phyloP scores from a whole-genome alignment of 768 basidiomycete genomes.

The Cystobasidiopsis lactophilus region DNA sequence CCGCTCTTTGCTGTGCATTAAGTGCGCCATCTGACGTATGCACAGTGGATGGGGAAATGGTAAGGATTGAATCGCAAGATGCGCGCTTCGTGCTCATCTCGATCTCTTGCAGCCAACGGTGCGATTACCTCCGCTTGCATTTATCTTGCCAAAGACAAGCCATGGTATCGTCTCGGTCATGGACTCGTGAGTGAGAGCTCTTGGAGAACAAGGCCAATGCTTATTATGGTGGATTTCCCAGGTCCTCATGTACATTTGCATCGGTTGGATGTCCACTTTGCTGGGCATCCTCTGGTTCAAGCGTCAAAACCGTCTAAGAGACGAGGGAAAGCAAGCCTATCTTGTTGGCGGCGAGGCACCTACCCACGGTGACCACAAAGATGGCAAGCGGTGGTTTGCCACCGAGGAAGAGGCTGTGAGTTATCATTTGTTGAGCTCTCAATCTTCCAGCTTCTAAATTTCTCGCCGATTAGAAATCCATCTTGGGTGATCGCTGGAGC shows the following conservation, averaged over 20 bases:
- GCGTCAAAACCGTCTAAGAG: not conserved
- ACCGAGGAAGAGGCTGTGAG: slow-evolving; percentile 17
- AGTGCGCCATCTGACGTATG: slow-evolving; percentile 48
- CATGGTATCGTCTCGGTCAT: slow-evolving; percentile 50
- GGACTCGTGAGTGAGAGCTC: too few relatives aligned
- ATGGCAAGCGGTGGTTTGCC: slow-evolving; percentile 30
- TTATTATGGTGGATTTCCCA: slow-evolving; percentile 18
- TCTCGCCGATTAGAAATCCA: slow-evolving; percentile 42
- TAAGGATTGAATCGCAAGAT: slow-evolving; percentile 33
- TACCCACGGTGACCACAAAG: slow-evolving; percentile 22
- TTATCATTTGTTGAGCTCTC: too few relatives aligned
- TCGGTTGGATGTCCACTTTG: slow-evolving; percentile 29
- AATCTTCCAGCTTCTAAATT: too few relatives aligned
- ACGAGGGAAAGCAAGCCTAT: slow-evolving; percentile 27
- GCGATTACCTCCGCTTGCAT: not conserved
- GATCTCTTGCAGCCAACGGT: too few relatives aligned
- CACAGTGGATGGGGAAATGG: slow-evolving; percentile 35
- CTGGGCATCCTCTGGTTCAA: not conserved
- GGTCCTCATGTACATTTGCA: slow-evolving; percentile 30
- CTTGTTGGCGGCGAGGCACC: slow-evolving; percentile 35
- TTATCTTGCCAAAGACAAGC: slow-evolving; percentile 32
- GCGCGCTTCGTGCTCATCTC: not conserved
- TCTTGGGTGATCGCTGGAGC: slow-evolving; percentile 53
- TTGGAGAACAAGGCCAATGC: slow-evolving; percentile 50
- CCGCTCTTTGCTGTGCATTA: slow-evolving; percentile 52